Evolutionary conservation across 768 basidiomycete genomes (phyloP), one percentile per base, ranked within the genome.

Genomic region (Neoboletus subvelutipes): DNA sequence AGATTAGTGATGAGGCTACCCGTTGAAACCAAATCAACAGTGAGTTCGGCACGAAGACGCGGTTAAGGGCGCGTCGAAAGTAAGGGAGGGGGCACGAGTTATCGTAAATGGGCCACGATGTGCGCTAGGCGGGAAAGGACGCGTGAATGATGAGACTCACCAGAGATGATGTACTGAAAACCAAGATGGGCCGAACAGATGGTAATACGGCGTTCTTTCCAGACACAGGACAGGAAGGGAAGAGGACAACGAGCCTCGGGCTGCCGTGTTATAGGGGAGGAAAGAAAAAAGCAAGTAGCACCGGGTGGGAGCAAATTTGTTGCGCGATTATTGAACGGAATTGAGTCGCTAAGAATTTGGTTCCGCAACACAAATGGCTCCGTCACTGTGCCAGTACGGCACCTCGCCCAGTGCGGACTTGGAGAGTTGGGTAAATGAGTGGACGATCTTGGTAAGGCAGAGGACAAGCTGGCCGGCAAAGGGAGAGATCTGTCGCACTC

Each of bases 321-420:
- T 47, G 66, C 61, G 66, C 58, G 65, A 73, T 52, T 73, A 68
- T 68, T 65, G 70, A 65, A 72, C 64, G 72, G 66, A 66, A 71
- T 73, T 70, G 65, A 67, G 49, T 72, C 68, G 69, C 71, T 72
- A 72, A 73, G 56, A 54, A 69, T 63, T 72, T 71, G 65, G 64
- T 73, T 73, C 71, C 71, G 71, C 67, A 64, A 67, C 28, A 57
- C 57, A 71, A 73, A 72, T 69, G 61, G 61, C 36, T 60, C 71
- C 69, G 72, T 62, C 60, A 60, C 59, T 51, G 63, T 59, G 56
- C 57, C 48, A 54, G 50, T 69, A 73, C 68, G 70, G 66, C 69
- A 65, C 64, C 56, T 59, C 62, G 61, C 59, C 68, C 52, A 43
- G 66, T 47, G 58, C 57, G 59, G 61, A 59, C 45, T 61, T 55